Conservation (phyloP, 257 asterid species). For the Asclepias syriaca region DNA sequence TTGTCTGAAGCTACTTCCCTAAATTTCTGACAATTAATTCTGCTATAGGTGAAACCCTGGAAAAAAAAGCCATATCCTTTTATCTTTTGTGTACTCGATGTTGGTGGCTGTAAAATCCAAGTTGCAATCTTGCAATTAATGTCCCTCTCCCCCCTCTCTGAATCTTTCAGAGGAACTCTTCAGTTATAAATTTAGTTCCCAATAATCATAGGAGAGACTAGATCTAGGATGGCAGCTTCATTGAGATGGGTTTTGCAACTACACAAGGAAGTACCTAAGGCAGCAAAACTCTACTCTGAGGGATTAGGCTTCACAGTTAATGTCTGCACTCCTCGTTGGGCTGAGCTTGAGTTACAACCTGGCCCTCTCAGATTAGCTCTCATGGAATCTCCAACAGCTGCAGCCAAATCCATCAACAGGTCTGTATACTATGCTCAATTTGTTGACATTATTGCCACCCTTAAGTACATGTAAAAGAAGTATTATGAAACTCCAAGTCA, state of each 20-base stretch:
- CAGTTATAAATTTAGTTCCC: not conserved
- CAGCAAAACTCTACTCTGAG: slow-evolving; percentile 78
- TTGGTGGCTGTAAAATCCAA: not conserved
- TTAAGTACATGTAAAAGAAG: not conserved
- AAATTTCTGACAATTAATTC: not conserved
- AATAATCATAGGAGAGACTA: not conserved
- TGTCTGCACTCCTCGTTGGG: slow-evolving; percentile 87
- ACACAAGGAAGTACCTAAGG: slow-evolving; percentile 91
- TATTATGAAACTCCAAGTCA: not conserved
- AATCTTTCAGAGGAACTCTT: not conserved
- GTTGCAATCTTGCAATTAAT: not conserved
- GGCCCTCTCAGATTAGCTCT: slow-evolving; percentile 83
- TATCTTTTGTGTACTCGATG: not conserved
- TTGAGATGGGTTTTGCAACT: slow-evolving; percentile 75
- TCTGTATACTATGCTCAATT: slow-evolving; percentile 10
- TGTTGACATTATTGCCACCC: no score
- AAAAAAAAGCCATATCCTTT: not conserved
- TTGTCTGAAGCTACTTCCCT: not conserved
- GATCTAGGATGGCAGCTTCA: slow-evolving; percentile 51
- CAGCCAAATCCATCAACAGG: slow-evolving; percentile 18
- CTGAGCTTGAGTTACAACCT: slow-evolving; percentile 89
- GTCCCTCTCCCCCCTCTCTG: not conserved
- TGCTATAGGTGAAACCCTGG: not conserved
- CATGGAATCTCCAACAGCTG: slow-evolving; percentile 44
- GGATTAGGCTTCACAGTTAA: slow-evolving; percentile 72